Percentiles rank a stretch among this genome's conserved stretches.
phyloP scores from a whole-genome alignment of 2,329 filamentous ascomycete species.

The Sphaerulina musiva region DNA sequence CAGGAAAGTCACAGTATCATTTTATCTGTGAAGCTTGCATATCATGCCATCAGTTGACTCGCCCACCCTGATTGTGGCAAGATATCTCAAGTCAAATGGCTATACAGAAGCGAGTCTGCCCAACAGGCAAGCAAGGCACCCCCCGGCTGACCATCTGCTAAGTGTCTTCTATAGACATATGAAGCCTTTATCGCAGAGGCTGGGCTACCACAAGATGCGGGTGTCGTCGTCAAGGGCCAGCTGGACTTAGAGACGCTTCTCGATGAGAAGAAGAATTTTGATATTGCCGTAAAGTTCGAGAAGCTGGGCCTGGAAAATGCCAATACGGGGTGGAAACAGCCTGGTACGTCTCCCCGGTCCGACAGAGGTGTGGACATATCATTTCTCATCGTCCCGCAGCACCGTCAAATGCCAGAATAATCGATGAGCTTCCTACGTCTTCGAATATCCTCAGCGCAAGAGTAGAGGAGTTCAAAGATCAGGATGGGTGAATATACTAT shows the following conservation, averaged over 20 bases:
- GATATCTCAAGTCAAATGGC: conserved; percentile 35
- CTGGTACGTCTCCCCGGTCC: conserved; percentile 34
- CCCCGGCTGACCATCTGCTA: conserved; percentile 16
- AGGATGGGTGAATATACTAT: conserved; percentile 3
- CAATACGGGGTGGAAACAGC: conserved; percentile 41
- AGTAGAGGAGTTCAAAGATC: conserved; percentile 17
- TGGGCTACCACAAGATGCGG: conserved; percentile 47
- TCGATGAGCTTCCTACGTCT: conserved; percentile 41
- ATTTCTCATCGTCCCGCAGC: not conserved
- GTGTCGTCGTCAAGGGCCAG: conserved; percentile 37
- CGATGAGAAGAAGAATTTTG: conserved; percentile 54
- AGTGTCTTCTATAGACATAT: conserved; percentile 42
- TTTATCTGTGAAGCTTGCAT: no score
- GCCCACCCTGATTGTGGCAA: conserved; percentile 33
- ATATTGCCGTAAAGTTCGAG: conserved; percentile 51
- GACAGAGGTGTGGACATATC: no score
- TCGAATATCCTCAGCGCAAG: conserved; percentile 49
- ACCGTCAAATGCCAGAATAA: conserved; percentile 30
- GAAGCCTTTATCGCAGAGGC: conserved; percentile 54
- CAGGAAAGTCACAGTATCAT: no score
- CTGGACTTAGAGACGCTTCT: conserved; percentile 56
- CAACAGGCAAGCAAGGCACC: not conserved
- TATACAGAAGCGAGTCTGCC: conserved; percentile 31
- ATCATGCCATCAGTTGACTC: conserved; percentile 33
- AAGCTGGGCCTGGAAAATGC: conserved; percentile 45